Percentiles rank a stretch among this genome's conserved stretches.
Conservation (phyloP, 2,329 filamentous ascomycete species). For the Cladosporium phlei region DNA sequence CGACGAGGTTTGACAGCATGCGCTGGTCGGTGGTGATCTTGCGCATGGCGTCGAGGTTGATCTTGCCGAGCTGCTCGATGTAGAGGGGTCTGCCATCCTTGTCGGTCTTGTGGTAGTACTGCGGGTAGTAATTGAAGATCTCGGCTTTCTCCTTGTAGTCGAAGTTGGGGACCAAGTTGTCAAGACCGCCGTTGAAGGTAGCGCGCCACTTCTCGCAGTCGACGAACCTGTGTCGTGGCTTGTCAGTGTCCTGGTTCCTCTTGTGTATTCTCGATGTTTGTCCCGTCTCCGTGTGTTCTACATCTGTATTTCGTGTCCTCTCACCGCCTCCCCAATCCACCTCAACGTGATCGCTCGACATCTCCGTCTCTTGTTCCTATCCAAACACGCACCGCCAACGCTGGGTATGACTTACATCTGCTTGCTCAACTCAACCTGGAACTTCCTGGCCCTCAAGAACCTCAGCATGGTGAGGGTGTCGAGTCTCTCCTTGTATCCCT, state of each 20-base stretch:
- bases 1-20: slow-evolving; percentile 93
- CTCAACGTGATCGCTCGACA: neutral
- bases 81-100: slow-evolving; percentile 95
- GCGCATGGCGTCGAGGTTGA: slow-evolving; percentile 83
- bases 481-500: slow-evolving; percentile 75
- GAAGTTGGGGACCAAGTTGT: slow-evolving; percentile 74
- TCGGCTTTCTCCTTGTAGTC: slow-evolving; percentile 80
- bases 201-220: slow-evolving; percentile 89
- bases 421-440: slow-evolving; percentile 78
- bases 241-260: slow-evolving; percentile 24
- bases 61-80: slow-evolving; percentile 92
- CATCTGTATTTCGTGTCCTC: neutral
- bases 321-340: slow-evolving; percentile 1
- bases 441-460: slow-evolving; percentile 81
- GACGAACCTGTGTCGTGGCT: slow-evolving; percentile 63
- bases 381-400: neutral
- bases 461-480: slow-evolving; percentile 87
- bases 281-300: neutral
- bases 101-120: slow-evolving; percentile 98
- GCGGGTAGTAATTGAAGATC: slow-evolving; percentile 88
- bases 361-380: neutral
- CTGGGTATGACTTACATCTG: slow-evolving; percentile 64
- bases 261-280: neutral
- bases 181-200: slow-evolving; percentile 68
- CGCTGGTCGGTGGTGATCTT: slow-evolving; percentile 89